phyloP scores from a whole-genome alignment of 2,329 filamentous ascomycete species.

The Huntiella savannae region DNA sequence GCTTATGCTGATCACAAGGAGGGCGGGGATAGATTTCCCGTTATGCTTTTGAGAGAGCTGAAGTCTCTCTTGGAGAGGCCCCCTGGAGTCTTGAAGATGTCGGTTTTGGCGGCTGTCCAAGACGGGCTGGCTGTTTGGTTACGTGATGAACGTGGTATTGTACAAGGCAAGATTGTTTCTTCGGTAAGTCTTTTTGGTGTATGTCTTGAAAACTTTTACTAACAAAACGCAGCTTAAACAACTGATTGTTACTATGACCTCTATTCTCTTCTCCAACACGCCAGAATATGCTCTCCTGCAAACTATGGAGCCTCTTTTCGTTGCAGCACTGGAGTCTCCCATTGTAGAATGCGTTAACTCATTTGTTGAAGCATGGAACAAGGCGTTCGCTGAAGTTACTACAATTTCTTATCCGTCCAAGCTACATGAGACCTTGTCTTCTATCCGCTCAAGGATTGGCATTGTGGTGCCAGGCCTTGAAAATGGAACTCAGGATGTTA shows the following conservation, averaged over 20 bases:
- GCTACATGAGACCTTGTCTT: slow-evolving; percentile 42
- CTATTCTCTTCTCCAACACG: slow-evolving; percentile 14
- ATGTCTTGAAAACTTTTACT: no score
- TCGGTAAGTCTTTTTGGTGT: no score
- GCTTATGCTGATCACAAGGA: slow-evolving; percentile 29
- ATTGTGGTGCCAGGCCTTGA: slow-evolving; percentile 24
- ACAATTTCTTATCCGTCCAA: slow-evolving; percentile 43
- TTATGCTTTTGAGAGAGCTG: slow-evolving; percentile 33
- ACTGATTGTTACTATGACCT: slow-evolving; percentile 30
- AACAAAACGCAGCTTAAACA: no score
- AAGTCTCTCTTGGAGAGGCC: slow-evolving; percentile 32
- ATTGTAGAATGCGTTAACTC: slow-evolving; percentile 34
- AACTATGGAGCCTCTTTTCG: slow-evolving; percentile 32
- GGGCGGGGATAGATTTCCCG: slow-evolving; percentile 15
- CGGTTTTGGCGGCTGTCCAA: slow-evolving; percentile 41
- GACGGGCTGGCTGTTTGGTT: slow-evolving; percentile 44
- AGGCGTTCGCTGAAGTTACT: slow-evolving; percentile 41
- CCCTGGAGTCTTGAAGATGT: slow-evolving; percentile 29
- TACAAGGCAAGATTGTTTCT: neutral
- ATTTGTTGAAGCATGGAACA: slow-evolving; percentile 45
- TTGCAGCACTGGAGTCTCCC: slow-evolving; percentile 37
- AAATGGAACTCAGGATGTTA: slow-evolving; percentile 14
- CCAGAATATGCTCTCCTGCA: no score
- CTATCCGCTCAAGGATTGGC: slow-evolving; percentile 35
- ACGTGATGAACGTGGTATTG: slow-evolving; percentile 25